Base-by-base conservation (phyloP, 2,329 filamentous ascomycete species). In the Metarhizium sp. region DNA sequence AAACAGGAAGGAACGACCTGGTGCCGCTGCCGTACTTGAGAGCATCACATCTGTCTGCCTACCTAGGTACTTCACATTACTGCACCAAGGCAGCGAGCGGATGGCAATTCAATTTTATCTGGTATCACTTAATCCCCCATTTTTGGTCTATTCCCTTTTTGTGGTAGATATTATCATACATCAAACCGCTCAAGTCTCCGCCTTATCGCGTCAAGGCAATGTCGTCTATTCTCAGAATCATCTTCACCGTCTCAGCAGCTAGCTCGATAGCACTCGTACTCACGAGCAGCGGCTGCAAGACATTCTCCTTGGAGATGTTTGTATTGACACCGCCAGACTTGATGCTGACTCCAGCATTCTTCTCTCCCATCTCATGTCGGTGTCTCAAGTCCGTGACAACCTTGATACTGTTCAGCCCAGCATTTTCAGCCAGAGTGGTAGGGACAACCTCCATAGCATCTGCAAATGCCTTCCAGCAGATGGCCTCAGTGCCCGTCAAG, bases 381-480 rank as follows among this genome's bases (percentile, higher is more conserved):
- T 96, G 91, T 68, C 94, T 83, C 67, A 99, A 76, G 66, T 97
- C 94, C 30, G 94, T 99, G 50, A 99, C 94, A 32, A 99, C 94
- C 77, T 95, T 96, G 80, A 99, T 99, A 71, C 89, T 92, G 80
- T 99, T 99, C 60, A 99, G 79, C 51, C 94, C 94, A 0, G 94
- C 94, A 65, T 99, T 99, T 76, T 99, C 94, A 0, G 94, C 95
- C 63, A 99, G 79, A 1, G 94, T 99, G 38, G 92, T 96, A 14
- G 95, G 94, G 54, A 99, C 89, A 46, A 99, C 90, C 75, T 99
- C 94, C 77, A 99, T 87, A 7, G 94, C 94, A 61, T 99, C 92
- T 2, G 95, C 94, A 68, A 99, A 99, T 0, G 92, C 92, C 77
- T 96, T 97, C 90, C 90, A 99, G 82, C 94, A 99, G 68, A 97